Evolutionary conservation across 169 alveolate genomes (phyloP).

Genomic region (Babesia gibsoni): DNA sequence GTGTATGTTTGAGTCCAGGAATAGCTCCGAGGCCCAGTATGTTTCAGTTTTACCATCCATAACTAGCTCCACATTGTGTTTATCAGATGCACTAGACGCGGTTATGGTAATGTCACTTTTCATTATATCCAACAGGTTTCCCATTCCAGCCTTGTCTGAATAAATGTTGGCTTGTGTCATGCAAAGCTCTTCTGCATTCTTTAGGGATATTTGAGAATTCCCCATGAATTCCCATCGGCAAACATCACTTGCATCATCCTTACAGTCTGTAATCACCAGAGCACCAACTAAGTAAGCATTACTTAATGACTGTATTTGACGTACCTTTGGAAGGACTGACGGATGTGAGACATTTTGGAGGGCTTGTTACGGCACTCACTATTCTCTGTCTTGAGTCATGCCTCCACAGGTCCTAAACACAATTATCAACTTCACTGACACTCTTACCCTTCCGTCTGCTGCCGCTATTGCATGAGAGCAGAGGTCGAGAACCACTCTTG

Average conservation of each 20-base stretch:
- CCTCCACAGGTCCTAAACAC: constrained; percentile 70
- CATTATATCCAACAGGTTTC: constrained; percentile 63
- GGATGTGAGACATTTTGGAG: constrained; percentile 58
- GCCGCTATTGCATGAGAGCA: constrained; percentile 82
- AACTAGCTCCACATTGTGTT: constrained; percentile 74
- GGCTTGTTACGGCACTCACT: constrained; percentile 62
- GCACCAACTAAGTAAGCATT: constrained; percentile 48
- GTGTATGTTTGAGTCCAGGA: constrained; percentile 72
- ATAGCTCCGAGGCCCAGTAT: constrained; percentile 86
- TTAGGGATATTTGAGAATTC: constrained; percentile 80
- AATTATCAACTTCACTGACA: not conserved
- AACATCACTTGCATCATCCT: constrained; percentile 79
- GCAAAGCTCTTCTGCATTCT: constrained; percentile 74
- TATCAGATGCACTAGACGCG: constrained; percentile 65
- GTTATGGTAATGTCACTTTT: constrained; percentile 14
- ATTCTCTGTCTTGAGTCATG: constrained; percentile 72
- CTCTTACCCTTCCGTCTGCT: constrained; percentile 73
- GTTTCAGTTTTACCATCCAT: constrained; percentile 82
- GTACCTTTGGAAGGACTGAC: constrained; percentile 43
- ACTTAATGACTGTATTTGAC: not conserved
- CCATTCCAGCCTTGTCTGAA: constrained; percentile 79
- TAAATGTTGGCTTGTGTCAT: constrained; percentile 76
- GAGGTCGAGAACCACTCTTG: constrained; percentile 73
- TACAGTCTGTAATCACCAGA: constrained; percentile 74
- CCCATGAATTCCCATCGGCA: constrained; percentile 82